Evolutionary conservation across 768 basidiomycete species (phyloP).

Genomic region (Austroboletus eburneus): DNA sequence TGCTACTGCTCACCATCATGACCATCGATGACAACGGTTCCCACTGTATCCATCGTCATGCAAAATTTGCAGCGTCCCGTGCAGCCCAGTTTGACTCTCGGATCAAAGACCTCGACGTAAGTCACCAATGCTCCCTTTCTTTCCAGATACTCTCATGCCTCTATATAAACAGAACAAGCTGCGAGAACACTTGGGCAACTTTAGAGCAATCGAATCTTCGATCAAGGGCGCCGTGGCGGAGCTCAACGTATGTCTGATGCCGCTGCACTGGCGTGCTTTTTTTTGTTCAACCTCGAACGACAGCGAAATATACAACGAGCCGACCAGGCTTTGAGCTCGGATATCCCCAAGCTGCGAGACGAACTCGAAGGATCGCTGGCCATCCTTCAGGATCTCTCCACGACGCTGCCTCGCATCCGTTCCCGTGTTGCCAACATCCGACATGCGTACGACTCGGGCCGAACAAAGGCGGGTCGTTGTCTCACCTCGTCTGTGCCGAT

Average conservation of each 20-base stretch:
- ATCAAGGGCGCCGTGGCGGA: conserved; percentile 60
- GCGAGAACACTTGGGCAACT: conserved; percentile 68
- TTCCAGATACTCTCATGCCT: neutral
- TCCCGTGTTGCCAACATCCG: conserved; percentile 59
- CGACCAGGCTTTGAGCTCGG: conserved; percentile 50
- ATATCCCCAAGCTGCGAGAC: conserved; percentile 58
- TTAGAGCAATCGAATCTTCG: conserved; percentile 65
- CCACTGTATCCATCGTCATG: conserved; percentile 37
- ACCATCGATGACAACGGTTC: conserved; percentile 6
- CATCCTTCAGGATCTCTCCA: conserved; percentile 55
- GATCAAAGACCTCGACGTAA: conserved; percentile 61
- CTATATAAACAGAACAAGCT: conserved; percentile 48
- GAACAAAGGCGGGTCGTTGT: conserved; percentile 48
- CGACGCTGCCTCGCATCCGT: conserved; percentile 56
- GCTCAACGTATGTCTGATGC: conserved; percentile 48
- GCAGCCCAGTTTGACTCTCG: conserved; percentile 48
- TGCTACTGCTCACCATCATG: too few species aligned
- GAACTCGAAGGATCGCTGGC: conserved; percentile 60
- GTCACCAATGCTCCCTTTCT: neutral
- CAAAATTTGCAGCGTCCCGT: conserved; percentile 45
- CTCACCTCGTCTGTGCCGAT: neutral
- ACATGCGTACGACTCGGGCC: conserved; percentile 67
- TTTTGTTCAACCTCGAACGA: neutral
- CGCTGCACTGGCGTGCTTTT: neutral
- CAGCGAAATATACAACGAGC: conserved; percentile 60